phyloP scores from a whole-genome alignment of 2,329 filamentous ascomycete species.

The Cercospora canescens region DNA sequence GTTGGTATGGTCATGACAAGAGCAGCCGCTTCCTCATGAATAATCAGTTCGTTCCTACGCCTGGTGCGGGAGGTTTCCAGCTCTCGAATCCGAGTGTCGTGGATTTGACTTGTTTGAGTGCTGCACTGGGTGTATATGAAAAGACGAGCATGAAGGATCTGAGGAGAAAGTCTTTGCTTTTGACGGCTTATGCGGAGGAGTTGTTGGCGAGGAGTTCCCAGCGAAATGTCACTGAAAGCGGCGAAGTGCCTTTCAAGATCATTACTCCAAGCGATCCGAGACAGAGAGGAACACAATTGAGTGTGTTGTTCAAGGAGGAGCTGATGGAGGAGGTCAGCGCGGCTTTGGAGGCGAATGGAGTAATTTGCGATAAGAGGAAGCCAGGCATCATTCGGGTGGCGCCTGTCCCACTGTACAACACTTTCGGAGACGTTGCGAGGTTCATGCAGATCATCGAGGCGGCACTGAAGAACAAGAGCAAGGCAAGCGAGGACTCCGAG shows the following conservation, averaged over 20 bases:
- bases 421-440: constrained; percentile 69
- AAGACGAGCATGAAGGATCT: constrained; percentile 69
- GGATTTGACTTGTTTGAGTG: constrained; percentile 71
- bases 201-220: constrained; percentile 50
- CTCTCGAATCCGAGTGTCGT: constrained; percentile 80
- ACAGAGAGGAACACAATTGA: constrained; percentile 75
- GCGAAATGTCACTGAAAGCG: constrained; percentile 16
- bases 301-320: constrained; percentile 67
- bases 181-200: constrained; percentile 77
- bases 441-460: constrained; percentile 58
- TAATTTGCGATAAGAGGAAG: constrained; percentile 80
- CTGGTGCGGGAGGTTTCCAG: constrained; percentile 78
- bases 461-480: constrained; percentile 34
- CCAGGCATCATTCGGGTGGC: constrained; percentile 83
- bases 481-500: background rate
- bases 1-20: constrained; percentile 88
- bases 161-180: constrained; percentile 66
- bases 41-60: constrained; percentile 73
- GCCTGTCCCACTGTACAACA: constrained; percentile 81
- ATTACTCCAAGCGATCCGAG: constrained; percentile 69
- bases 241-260: constrained; percentile 42
- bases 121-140: constrained; percentile 70
- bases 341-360: constrained; percentile 65
- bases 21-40: constrained; percentile 77
- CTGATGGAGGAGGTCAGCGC: constrained; percentile 67